Base-by-base conservation (phyloP, 2,329 filamentous ascomycete species). In the Claviceps paspali region DNA sequence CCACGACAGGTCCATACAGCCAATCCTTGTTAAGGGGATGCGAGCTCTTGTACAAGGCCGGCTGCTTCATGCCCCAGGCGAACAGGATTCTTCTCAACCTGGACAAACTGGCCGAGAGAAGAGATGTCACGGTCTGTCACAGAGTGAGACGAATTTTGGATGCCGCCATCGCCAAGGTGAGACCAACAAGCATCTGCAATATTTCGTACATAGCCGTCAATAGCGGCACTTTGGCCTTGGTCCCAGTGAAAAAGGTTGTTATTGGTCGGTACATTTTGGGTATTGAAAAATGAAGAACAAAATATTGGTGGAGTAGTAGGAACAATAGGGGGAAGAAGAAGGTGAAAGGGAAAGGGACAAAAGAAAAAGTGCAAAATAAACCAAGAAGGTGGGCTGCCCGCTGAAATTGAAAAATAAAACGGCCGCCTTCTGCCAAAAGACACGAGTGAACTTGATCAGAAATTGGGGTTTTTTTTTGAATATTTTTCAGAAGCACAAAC, bases 11-110 rank as follows among this genome's bases (percentile, higher is more conserved):
- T 9, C n/a, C 14, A 0, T 29, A 36, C 11, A 15, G 18, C 18
- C 39, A 39, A 9, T 29, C 14, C 6, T 29, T 40, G 9, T 36
- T 21, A 11, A 42, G 14, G 19, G 32, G 39, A n/a, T 43, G 39
- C 19, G 29, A 43, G n/a, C 15, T 45, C 3, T 10, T 45, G 8
- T 29, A 31, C 8, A 35, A 29, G n/a, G 28, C 40, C 5, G 33
- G 33, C 3, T 29, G n/a, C 12, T 39, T 37, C 35, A 27, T 42
- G 5, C 39, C 38, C 5, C 15, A 33, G 9, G 39, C 33, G 6
- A 38, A 38, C 14, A 8, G 22, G 3, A 28, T 38, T 6, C 12
- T 44, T 10, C 17, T 33, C 8, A 18, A 17, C 10, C 29, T 29
- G 12, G 15, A 14, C 3, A 14, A 10, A 6, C 9, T 29, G 9